Conservation (phyloP, 2,329 filamentous ascomycete species). For the Penicillium sp. region DNA sequence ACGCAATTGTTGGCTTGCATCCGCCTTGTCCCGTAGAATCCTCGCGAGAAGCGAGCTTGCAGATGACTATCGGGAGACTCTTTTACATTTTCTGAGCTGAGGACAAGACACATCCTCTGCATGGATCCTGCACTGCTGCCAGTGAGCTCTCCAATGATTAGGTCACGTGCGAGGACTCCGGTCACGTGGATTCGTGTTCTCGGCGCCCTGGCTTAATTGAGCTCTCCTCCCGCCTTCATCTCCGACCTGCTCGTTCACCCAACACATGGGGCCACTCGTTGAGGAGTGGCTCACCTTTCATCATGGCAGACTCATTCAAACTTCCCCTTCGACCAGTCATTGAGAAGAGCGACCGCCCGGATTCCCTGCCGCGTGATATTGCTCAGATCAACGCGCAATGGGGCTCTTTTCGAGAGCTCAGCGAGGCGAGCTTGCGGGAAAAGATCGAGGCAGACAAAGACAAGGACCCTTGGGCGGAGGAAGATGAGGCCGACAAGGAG, state of each 20-base stretch:
- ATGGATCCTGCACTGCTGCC: not conserved
- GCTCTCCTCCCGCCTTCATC: not conserved
- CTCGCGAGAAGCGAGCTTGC: not conserved
- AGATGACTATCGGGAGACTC: not conserved
- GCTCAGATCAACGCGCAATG: conserved; percentile 77
- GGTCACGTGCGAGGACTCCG: not conserved
- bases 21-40: not conserved
- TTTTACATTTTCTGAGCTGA: not conserved
- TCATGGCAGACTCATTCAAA: conserved; percentile 49
- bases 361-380: conserved; percentile 75
- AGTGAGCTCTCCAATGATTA: not conserved
- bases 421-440: conserved; percentile 71
- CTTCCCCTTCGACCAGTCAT: conserved; percentile 66
- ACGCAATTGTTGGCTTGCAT: not conserved
- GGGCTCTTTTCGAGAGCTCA: conserved; percentile 80
- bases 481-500: conserved; percentile 43
- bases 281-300: conserved; percentile 13
- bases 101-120: not conserved
- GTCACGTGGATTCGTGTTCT: not conserved
- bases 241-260: not conserved
- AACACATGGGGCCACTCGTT: conserved; percentile 11
- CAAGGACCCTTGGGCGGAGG: conserved; percentile 53
- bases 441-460: conserved; percentile 64
- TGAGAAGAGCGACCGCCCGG: conserved; percentile 54
- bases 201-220: not conserved